Evolutionary conservation across 2,329 filamentous ascomycete species (phyloP).

Genomic region (Talaromyces sp.): DNA sequence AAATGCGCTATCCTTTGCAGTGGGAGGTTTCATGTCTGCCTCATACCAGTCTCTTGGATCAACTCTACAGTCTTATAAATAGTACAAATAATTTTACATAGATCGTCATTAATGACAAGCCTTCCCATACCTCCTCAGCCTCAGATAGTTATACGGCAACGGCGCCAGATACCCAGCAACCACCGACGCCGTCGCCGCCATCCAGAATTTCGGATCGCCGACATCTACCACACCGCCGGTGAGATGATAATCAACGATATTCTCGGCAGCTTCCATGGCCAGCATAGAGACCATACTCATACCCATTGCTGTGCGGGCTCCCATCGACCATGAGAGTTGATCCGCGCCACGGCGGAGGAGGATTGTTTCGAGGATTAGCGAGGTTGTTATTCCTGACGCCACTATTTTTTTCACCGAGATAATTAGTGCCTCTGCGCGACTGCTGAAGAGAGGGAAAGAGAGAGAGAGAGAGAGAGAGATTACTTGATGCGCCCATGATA

Average conservation of each 20-base stretch:
- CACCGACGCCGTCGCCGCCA: slow-evolving; percentile 33
- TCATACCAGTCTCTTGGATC: too few relatives aligned
- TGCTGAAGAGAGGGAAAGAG: neutral
- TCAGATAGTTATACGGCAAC: neutral
- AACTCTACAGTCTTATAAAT: too few relatives aligned
- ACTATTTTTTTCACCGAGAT: slow-evolving; percentile 34
- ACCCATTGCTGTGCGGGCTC: slow-evolving; percentile 53
- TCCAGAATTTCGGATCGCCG: slow-evolving; percentile 51
- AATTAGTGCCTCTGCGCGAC: neutral
- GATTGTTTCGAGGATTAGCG: slow-evolving; percentile 52
- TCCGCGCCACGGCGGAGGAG: slow-evolving; percentile 51
- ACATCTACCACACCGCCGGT: slow-evolving; percentile 52
- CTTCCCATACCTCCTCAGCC: neutral
- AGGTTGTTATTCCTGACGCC: slow-evolving; percentile 52
- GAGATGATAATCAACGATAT: slow-evolving; percentile 54
- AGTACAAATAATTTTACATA: too few relatives aligned
- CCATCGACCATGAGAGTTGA: slow-evolving; percentile 45
- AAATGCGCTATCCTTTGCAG: too few relatives aligned
- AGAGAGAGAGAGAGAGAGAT: slow-evolving; percentile 21
- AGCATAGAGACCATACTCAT: slow-evolving; percentile 61
- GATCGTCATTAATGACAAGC: neutral
- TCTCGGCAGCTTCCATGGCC: slow-evolving; percentile 57
- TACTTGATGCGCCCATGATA: slow-evolving; percentile 55
- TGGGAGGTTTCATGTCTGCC: too few relatives aligned
- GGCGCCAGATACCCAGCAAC: neutral